Evolutionary conservation across 2,329 filamentous ascomycete species (phyloP).

Genomic region (Akanthomyces dipterigenus): DNA sequence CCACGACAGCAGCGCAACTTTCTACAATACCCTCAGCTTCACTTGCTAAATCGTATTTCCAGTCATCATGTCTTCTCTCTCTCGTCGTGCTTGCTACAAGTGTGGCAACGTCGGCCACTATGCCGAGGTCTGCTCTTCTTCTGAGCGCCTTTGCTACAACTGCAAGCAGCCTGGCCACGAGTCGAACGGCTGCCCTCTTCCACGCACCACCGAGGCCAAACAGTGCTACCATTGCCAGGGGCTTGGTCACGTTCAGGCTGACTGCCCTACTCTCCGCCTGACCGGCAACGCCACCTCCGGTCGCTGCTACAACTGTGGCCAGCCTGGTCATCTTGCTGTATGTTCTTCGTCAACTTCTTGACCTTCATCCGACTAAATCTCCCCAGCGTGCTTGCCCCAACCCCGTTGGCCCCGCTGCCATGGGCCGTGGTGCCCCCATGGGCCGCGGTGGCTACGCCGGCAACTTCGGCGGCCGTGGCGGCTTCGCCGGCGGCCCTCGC

Average conservation of each 20-base stretch:
- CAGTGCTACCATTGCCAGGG: conserved; percentile 99
- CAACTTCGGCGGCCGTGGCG: conserved; percentile 61
- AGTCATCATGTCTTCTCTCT: conserved; percentile 66
- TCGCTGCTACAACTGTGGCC: conserved; percentile 94
- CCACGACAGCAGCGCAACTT: not conserved
- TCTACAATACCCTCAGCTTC: not conserved
- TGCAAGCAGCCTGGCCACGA: conserved; percentile 70
- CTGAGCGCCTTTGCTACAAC: conserved; percentile 99
- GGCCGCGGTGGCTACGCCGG: conserved; percentile 62
- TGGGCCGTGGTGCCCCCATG: conserved; percentile 60
- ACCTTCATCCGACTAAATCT: not conserved
- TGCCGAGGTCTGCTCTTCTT: conserved; percentile 90
- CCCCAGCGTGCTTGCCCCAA: conserved; percentile 72
- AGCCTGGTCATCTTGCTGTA: conserved; percentile 87
- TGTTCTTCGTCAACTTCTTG: conserved; percentile 26
- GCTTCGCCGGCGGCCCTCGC: conserved; percentile 63
- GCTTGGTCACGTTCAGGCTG: conserved; percentile 94
- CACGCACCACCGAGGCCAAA: conserved; percentile 96
- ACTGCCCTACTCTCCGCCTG: conserved; percentile 93
- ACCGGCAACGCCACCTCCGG: conserved; percentile 75
- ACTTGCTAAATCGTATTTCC: not conserved
- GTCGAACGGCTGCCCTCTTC: conserved; percentile 94
- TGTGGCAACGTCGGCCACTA: conserved; percentile 77
- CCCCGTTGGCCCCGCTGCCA: conserved; percentile 51
- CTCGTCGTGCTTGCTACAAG: conserved; percentile 77